Evolutionary conservation across 2,329 filamentous ascomycete genomes (phyloP), one percentile per base, ranked within the genome.

Genomic region (Thelonectria blattea): DNA sequence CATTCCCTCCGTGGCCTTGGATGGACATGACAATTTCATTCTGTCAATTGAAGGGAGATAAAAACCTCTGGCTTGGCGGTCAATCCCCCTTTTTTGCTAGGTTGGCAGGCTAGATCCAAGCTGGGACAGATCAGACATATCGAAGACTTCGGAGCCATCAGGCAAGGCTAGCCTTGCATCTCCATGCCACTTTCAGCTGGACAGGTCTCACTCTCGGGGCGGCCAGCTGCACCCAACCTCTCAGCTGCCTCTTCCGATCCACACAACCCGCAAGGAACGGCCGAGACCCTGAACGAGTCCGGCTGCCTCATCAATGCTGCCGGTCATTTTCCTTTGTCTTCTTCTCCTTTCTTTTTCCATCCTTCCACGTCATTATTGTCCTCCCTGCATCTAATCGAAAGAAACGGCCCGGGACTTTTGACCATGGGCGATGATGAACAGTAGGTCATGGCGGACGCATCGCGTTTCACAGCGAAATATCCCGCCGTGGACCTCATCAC

Each of bases 171-270:
- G 54, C 50, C 11, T 14, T n/a, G 34, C 34, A 37, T 14, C 53
- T 51, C 56, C 37, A n/a, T 37, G 39, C 39, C 55, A 58, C 45
- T 46, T 63, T 64, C 66, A 69, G 58, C 63, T 68, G 37, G 43
- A 47, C 51, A 59, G 61, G 56, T 55, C 42, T 53, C 47, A 34
- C 48, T 43, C 52, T 51, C 46, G 27, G 24, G 27, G 52, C 48
- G 3, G 12, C 15, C 34, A 37, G 34, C 34, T 52, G 41, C 47
- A 57, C 49, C 51, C 56, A 50, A 39, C 49, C 42, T 43, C 51
- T 55, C 32, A 46, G 42, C 54, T 39, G 41, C 34, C 4, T 4
- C 27, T 30, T 30, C 30, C 48, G 50, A 42, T 62, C 56, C 55
- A 53, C 56, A 52, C 32, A 52, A 53, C 43, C 22, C 43, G 41